Conservation (phyloP, 2,329 filamentous ascomycete genomes). For the Claviceps capensis region DNA sequence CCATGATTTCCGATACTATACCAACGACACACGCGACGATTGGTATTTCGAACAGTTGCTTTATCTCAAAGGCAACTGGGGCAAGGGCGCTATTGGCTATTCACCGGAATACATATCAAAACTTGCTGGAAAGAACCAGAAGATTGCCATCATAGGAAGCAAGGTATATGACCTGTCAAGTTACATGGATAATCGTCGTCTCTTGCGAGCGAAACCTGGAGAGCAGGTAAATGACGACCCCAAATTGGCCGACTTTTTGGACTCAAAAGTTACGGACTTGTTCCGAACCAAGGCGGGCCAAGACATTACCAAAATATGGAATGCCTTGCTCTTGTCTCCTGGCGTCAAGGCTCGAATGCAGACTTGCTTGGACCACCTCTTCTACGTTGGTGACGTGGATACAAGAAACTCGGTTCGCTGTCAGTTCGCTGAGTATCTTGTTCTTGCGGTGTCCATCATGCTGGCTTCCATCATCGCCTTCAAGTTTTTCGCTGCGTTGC, state of each 20-base stretch:
- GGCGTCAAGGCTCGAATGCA: slow-evolving; percentile 54
- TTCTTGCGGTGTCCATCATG: slow-evolving; percentile 71
- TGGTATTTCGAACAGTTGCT: slow-evolving; percentile 90
- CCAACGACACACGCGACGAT: slow-evolving; percentile 68
- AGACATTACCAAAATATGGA: slow-evolving; percentile 77
- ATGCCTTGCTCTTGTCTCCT: slow-evolving; percentile 47
- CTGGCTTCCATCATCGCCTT: slow-evolving; percentile 74
- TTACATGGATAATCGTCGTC: slow-evolving; percentile 65
- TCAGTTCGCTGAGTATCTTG: slow-evolving; percentile 77
- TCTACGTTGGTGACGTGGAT: slow-evolving; percentile 85
- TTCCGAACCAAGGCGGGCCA: slow-evolving; percentile 64
- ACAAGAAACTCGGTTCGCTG: slow-evolving; percentile 78
- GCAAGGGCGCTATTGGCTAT: slow-evolving; percentile 80
- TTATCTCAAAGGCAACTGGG: slow-evolving; percentile 61
- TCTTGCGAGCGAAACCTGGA: slow-evolving; percentile 42
- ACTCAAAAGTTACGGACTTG: slow-evolving; percentile 54
- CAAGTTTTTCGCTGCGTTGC: slow-evolving; percentile 93
- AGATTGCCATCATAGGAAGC: slow-evolving; percentile 65
- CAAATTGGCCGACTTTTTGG: slow-evolving; percentile 67
- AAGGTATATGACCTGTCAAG: slow-evolving; percentile 81
- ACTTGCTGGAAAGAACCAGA: slow-evolving; percentile 46
- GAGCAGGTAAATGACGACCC: slow-evolving; percentile 29
- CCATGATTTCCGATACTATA: slow-evolving; percentile 84
- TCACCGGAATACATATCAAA: slow-evolving; percentile 62
- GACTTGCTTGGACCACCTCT: slow-evolving; percentile 81